Percentiles rank a stretch among this genome's conserved stretches.
phyloP scores from a whole-genome alignment of 768 basidiomycete species.

The Russula brevipes region DNA sequence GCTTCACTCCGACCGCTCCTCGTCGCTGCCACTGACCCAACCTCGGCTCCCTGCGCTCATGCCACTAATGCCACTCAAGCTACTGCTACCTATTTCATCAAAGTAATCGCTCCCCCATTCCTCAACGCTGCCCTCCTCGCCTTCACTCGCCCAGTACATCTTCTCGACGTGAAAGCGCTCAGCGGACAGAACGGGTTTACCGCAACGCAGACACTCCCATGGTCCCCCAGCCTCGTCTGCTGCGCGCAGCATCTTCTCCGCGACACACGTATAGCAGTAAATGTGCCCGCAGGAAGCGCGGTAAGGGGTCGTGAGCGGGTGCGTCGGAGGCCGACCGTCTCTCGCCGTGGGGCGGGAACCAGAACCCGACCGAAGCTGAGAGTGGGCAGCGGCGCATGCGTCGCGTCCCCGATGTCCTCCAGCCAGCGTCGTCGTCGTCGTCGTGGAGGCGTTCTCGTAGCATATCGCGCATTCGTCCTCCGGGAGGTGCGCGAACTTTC shows the following conservation, averaged over 20 bases:
- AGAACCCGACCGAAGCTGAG: constrained; percentile 25
- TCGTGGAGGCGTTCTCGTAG: constrained; percentile 64
- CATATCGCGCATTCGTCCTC: constrained; percentile 87
- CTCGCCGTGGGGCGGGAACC: constrained; percentile 27
- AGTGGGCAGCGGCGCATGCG: constrained; percentile 36
- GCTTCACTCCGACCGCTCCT: constrained; percentile 22
- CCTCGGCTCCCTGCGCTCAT: constrained; percentile 25
- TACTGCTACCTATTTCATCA: constrained; percentile 25
- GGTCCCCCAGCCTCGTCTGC: constrained; percentile 57
- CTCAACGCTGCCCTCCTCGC: constrained; percentile 45
- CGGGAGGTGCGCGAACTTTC: constrained; percentile 67
- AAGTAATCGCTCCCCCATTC: constrained; percentile 49
- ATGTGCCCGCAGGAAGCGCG: constrained; percentile 75
- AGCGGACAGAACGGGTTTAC: constrained; percentile 55
- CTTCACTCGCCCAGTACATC: constrained; percentile 32
- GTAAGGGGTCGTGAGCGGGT: constrained; percentile 79
- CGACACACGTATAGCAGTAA: constrained; percentile 93
- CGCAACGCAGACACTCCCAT: constrained; percentile 88
- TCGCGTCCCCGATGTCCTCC: constrained; percentile 45
- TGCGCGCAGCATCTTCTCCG: constrained; percentile 71
- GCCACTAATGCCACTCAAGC: constrained; percentile 25
- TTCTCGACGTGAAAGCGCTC: constrained; percentile 45
- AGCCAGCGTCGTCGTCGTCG: constrained; percentile 35
- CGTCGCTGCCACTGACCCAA: constrained; percentile 25
- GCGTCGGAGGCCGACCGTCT: constrained; percentile 44